These are phyloP conservation scores for Vaucheria bursata DNA, from an alignment of 352 stramenopile species.

Conservation along the genomic window DNA sequence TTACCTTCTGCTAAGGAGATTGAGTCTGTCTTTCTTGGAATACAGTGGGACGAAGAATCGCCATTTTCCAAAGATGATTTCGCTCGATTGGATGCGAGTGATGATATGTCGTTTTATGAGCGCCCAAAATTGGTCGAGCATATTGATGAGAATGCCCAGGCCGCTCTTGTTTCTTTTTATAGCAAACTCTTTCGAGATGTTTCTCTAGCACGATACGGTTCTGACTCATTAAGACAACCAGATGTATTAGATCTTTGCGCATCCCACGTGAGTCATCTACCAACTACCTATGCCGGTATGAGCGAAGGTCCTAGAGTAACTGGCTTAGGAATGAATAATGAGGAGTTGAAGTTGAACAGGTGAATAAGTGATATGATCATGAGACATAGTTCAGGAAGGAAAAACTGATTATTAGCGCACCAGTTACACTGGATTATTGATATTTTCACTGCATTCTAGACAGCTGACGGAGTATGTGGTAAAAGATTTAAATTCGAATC, in stretches of 20 bases:
- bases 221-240: not conserved
- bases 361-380: not conserved
- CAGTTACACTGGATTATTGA: too few relatives aligned
- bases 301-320: not conserved
- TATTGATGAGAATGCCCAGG: not conserved
- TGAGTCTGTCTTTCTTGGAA: not conserved
- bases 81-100: not conserved
- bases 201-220: not conserved
- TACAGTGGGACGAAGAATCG: not conserved
- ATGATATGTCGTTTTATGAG: not conserved
- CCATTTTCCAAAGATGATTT: not conserved
- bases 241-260: conserved; percentile 6
- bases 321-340: conserved; percentile 3
- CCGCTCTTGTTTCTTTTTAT: not conserved
- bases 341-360: not conserved
- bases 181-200: not conserved
- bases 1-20: not conserved
- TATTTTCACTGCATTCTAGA: too few relatives aligned
- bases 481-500: not conserved
- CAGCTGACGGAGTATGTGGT: conserved; percentile 16
- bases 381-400: not conserved
- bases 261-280: conserved; percentile 10
- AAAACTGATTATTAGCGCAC: too few relatives aligned
- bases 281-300: not conserved
- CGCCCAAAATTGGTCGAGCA: conserved; percentile 1